Percentiles rank a stretch among this genome's conserved stretches.
phyloP scores from a whole-genome alignment of 2,329 filamentous ascomycete species.

The Chalara sp. region DNA sequence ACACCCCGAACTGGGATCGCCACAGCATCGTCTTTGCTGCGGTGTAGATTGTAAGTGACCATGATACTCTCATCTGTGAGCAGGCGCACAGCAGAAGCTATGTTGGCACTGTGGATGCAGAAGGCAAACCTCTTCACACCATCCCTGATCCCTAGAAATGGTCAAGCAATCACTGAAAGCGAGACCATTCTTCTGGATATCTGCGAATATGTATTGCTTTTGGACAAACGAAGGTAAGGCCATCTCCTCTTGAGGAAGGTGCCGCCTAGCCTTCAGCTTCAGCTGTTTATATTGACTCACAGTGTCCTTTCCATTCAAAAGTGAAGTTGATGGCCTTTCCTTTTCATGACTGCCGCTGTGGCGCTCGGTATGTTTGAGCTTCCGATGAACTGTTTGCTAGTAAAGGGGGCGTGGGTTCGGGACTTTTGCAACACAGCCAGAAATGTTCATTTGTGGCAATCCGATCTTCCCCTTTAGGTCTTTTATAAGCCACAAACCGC shows the following conservation, averaged over 20 bases:
- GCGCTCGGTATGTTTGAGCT: no score
- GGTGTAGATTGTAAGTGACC: not conserved
- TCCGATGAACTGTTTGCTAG: no score
- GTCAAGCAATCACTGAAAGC: not conserved
- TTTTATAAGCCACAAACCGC: no score
- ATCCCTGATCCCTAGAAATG: not conserved
- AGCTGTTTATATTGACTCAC: no score
- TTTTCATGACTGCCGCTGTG: no score
- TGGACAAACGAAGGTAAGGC: not conserved
- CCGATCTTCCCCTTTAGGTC: no score
- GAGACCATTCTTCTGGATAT: not conserved
- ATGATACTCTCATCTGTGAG: not conserved
- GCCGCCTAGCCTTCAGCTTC: no score
- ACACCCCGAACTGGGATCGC: not conserved
- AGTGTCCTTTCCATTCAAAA: no score
- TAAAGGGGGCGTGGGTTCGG: no score
- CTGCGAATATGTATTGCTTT: not conserved
- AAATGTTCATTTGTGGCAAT: no score
- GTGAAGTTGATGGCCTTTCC: no score
- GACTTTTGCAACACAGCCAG: no score
- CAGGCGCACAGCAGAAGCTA: not conserved
- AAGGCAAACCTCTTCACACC: not conserved
- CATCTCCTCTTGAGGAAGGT: not conserved
- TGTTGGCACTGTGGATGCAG: not conserved
- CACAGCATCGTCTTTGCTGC: not conserved